Base-by-base conservation (phyloP, 2,329 filamentous ascomycete species). In the Scytalidium sp. region DNA sequence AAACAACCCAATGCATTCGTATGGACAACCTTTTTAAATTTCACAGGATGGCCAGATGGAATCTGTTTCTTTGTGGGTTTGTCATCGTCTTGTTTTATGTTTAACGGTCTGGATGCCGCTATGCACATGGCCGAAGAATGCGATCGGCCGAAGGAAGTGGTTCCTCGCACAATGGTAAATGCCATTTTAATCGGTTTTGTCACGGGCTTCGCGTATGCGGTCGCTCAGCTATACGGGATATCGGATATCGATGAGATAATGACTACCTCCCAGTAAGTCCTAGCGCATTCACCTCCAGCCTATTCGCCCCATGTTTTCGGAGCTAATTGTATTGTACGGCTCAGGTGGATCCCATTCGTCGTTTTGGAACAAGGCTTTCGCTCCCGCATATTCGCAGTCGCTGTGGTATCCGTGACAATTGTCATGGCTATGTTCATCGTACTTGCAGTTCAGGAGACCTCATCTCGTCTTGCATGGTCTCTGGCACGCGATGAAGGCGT, bases 11-110 rank as follows among this genome's bases (percentile, higher is more conserved):
- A 47, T 17, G 45, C 39, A 19, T 47, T 25, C n/a, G 45, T 47
- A 8, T 47, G 45, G 45, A 47, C 39, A 1, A 47, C 23, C 6
- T 76, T 74, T 46, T 54, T 59, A 20, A 75, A 76, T 52, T 61
- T 67, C 22, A 71, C 69, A 0, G 69, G 70, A 3, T 75, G 72
- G 72, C 63, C n/a, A 61, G 68, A 70, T 23, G 71, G 69, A 1
- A 66, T 74, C 20, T 71, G 70, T 21, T 74, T 75, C 50, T 70
- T 77, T 41, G 70, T 75, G 0, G 74, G 74, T 7, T 60, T 76
- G 25, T 68, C 74, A 1, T 72, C 75, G 13, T 61, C 63, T 20
- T 63, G 63, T 32, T 55, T 65, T 10, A 62, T 69, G 2, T 58
- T 68, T 39, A 67, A 67, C 48, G 72, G 70, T 13, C 75, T 72